Conservation (phyloP, 108 stramenopile genomes). For the Pseudonitzschia pungens region DNA sequence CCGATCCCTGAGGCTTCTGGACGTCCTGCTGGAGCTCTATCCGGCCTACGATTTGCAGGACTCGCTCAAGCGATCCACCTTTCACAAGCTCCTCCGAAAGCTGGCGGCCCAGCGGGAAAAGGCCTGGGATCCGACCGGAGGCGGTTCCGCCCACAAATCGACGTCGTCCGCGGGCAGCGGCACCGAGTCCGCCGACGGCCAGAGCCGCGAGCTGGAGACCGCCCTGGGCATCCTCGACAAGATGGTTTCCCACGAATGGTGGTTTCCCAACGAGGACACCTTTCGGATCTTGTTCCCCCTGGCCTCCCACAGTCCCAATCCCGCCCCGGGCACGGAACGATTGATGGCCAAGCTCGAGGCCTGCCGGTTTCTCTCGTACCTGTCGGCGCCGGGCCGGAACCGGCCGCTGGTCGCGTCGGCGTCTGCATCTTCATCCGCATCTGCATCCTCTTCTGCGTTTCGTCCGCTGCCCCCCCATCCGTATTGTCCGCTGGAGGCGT, state of each 20-base stretch:
- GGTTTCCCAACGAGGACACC: slow-evolving; percentile 32
- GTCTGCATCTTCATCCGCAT: no score
- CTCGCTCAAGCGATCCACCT: slow-evolving; percentile 21
- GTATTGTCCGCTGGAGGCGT: slow-evolving; percentile 2
- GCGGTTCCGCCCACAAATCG: background rate
- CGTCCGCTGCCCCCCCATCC: background rate
- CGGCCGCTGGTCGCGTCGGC: background rate
- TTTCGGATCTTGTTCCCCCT: slow-evolving; percentile 21
- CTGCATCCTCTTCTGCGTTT: background rate
- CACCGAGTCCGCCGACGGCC: background rate
- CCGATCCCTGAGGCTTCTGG: slow-evolving; percentile 15
- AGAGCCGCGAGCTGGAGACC: background rate
- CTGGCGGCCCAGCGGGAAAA: background rate
- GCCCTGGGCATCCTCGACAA: slow-evolving; percentile 23
- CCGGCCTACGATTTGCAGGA: slow-evolving; percentile 25
- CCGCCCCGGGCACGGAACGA: slow-evolving; percentile 23
- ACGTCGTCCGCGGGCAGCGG: background rate
- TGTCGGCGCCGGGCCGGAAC: background rate
- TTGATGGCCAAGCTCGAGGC: slow-evolving; percentile 22
- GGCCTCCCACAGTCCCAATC: slow-evolving; percentile 9
- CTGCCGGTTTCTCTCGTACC: slow-evolving; percentile 7
- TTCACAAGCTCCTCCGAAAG: slow-evolving; percentile 15
- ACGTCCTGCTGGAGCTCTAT: slow-evolving; percentile 6
- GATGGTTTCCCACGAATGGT: slow-evolving; percentile 20
- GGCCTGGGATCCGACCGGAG: background rate